Evolutionary conservation across 352 stramenopile genomes (phyloP), one percentile per base, ranked within the genome.

Genomic region (Plasmopara viticola): DNA sequence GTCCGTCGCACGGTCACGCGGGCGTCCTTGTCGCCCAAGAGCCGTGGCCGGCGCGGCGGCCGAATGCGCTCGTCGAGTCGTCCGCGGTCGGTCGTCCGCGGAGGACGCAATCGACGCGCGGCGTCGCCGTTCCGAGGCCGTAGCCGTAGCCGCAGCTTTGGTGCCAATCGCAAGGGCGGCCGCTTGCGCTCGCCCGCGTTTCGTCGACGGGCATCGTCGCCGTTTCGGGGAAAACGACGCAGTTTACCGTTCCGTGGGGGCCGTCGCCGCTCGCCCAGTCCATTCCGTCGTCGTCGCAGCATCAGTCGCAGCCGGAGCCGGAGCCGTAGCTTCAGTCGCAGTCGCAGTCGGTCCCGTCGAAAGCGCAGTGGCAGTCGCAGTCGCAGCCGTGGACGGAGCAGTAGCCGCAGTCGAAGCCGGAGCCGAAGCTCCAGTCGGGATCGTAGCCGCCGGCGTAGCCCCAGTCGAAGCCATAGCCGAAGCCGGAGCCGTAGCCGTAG

Each of bases 81-180:
- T 0, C 55, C 41, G 15, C 68, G 67, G 2, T 62, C 62, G 9
- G 52, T 60, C 13, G 1, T 31, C 28, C 25, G 58, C 28, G 49
- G 47, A 1, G 58, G 51, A 17, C 60, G 62, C 13, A 51, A 30
- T 6, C 58, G 71, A 17, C 72, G 75, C 6, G 51, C 14, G 0
- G 51, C 53, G 0, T 88, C 79, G 9, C 70, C 73, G 4, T 84
- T 80, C 43, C 73, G 84, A 15, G 74, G 71, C 53, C 69, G 58
- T 10, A 82, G 75, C 58, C 70, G 60, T 3, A 70, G 65, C 14
- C 62, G 44, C 15, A 72, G 68, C 17, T 63, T 64, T 13, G 52
- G 44, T n/a, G 65, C 6, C 12, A 25, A 60, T 5, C 54, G 53
- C 15, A 67, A 70, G 59, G 15, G n/a, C 1, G 39, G 39, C 0